Evolutionary conservation across 768 basidiomycete species (phyloP).

Genomic region (Mycena pura): DNA sequence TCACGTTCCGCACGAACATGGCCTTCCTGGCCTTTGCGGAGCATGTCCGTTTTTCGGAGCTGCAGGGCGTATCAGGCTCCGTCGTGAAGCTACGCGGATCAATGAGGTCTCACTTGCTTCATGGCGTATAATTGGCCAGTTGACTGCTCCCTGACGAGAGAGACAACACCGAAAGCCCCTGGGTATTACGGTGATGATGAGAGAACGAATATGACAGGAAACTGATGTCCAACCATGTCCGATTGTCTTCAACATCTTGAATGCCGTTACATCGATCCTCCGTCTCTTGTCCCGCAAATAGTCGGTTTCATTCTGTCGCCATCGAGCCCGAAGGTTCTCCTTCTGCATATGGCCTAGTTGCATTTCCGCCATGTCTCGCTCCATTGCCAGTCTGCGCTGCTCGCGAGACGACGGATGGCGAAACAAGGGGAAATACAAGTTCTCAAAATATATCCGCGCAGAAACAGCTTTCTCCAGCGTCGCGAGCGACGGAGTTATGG

Average conservation of each 20-base stretch:
- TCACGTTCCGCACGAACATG: constrained; percentile 97
- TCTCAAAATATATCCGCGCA: constrained; percentile 93
- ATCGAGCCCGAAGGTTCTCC: constrained; percentile 71
- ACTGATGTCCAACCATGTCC: constrained; percentile 74
- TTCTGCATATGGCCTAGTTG: constrained; percentile 74
- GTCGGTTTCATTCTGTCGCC: constrained; percentile 89
- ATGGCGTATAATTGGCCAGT: constrained; percentile 89
- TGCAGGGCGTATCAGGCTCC: no score
- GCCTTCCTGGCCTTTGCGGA: constrained; percentile 96
- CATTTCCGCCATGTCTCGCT: constrained; percentile 83
- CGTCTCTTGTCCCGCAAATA: constrained; percentile 85
- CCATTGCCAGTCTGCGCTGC: constrained; percentile 84
- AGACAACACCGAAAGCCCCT: constrained; percentile 97
- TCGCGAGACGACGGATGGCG: constrained; percentile 87
- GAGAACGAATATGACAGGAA: not conserved
- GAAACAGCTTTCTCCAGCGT: constrained; percentile 95
- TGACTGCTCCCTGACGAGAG: constrained; percentile 83
- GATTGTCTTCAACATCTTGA: constrained; percentile 90
- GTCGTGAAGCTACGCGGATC: no score
- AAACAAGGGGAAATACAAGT: constrained; percentile 84
- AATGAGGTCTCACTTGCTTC: constrained; percentile 76
- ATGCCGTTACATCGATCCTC: constrained; percentile 85
- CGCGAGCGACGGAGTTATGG: constrained; percentile 84
- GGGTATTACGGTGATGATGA: constrained; percentile 31
- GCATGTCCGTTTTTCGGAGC: constrained; percentile 91